A percentile compares a stretch with the other conserved stretches of the same genome.
These are phyloP conservation scores for Yamadazyma conglobata DNA, from an alignment of 1,139 yeast genomes.

Conservation along the genomic window DNA sequence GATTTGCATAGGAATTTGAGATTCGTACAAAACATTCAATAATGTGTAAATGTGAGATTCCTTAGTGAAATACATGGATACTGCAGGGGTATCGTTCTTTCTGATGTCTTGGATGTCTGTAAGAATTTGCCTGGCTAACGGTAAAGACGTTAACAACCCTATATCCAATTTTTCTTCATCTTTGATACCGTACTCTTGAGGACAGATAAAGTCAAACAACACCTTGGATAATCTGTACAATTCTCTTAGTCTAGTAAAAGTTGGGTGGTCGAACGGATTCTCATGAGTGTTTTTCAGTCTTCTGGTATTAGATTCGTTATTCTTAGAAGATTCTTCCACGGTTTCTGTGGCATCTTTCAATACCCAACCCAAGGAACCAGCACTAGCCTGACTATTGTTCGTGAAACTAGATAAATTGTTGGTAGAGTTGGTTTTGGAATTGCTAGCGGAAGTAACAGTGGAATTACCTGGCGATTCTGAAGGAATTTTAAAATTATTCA, in stretches of 20 bases:
- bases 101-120: slow-evolving; percentile 79
- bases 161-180: slow-evolving; percentile 94
- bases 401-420: slow-evolving; percentile 27
- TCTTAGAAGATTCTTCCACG: slow-evolving; percentile 19
- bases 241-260: slow-evolving; percentile 79
- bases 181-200: slow-evolving; percentile 97
- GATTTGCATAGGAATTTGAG: slow-evolving; percentile 92
- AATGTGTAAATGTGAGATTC: slow-evolving; percentile 96
- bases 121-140: slow-evolving; percentile 85
- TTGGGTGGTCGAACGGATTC: slow-evolving; percentile 78
- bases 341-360: slow-evolving; percentile 47
- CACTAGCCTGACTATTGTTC: slow-evolving; percentile 37
- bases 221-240: slow-evolving; percentile 88
- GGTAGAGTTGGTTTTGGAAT: slow-evolving; percentile 21
- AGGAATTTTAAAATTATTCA: slow-evolving; percentile 68
- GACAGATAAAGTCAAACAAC: slow-evolving; percentile 93
- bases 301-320: slow-evolving; percentile 24
- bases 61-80: slow-evolving; percentile 89
- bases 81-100: slow-evolving; percentile 73
- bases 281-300: slow-evolving; percentile 10
- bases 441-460: slow-evolving; percentile 9
- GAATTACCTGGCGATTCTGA: slow-evolving; percentile 17
- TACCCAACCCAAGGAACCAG: slow-evolving; percentile 77
- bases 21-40: slow-evolving; percentile 84
- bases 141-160: slow-evolving; percentile 90